Evolutionary conservation across 352 stramenopile species (phyloP).

Genomic region (Phytopythium kandeliae): DNA sequence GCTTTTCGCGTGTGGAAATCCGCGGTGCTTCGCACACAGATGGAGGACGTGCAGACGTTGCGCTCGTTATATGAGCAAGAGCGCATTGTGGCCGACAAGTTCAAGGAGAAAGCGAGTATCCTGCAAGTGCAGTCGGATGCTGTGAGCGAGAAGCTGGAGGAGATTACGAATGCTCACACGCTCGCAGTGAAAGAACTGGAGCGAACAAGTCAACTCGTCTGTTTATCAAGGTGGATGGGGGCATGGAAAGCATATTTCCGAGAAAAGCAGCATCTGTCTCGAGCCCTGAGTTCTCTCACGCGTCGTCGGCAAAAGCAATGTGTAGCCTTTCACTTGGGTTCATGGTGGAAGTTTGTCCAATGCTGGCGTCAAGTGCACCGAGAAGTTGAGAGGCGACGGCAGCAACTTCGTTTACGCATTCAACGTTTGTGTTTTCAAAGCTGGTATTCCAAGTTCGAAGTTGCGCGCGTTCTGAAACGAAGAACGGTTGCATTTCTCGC

Average conservation of each 20-base stretch:
- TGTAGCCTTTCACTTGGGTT: background rate
- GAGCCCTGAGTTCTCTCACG: background rate
- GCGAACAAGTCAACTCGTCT: background rate
- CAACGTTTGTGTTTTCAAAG: background rate
- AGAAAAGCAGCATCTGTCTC: background rate
- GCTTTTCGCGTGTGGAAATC: conserved; percentile 6
- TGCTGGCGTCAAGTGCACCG: background rate
- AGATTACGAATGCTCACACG: background rate
- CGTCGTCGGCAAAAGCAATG: background rate
- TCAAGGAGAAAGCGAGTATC: background rate
- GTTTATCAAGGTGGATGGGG: background rate
- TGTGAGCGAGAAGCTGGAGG: background rate
- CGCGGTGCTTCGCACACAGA: conserved; percentile 2
- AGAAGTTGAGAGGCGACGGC: background rate
- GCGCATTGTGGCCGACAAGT: background rate
- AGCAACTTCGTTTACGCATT: background rate
- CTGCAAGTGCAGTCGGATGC: background rate
- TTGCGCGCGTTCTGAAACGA: background rate
- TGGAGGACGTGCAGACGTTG: conserved; percentile 3
- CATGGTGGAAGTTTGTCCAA: background rate
- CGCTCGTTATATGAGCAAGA: background rate
- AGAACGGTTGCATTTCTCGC: background rate
- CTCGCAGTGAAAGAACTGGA: background rate
- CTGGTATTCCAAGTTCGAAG: background rate
- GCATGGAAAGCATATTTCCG: background rate